Evolutionary conservation across 805 yeast species (phyloP).

Genomic region (Kuraishia molischiana): DNA sequence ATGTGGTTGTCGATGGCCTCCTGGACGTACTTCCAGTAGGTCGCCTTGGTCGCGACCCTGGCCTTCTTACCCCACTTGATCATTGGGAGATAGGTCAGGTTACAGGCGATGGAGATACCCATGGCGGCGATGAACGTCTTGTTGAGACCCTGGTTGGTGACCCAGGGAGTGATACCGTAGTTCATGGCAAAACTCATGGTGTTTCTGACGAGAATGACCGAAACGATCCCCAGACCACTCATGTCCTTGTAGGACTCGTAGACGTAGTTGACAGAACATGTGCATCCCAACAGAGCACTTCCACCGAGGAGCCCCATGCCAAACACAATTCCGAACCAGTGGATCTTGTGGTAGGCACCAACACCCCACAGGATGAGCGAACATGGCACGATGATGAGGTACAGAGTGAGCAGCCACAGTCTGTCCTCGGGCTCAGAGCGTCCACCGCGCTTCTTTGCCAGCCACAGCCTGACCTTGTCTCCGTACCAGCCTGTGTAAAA

Average conservation of each 20-base stretch:
- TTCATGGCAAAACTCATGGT: slow-evolving; percentile 49
- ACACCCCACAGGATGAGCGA: slow-evolving; percentile 56
- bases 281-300: slow-evolving; percentile 41
- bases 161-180: slow-evolving; percentile 54
- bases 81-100: slow-evolving; percentile 33
- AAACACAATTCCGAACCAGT: slow-evolving; percentile 45
- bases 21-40: slow-evolving; percentile 19
- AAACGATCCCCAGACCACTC: slow-evolving; percentile 42
- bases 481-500: slow-evolving; percentile 38
- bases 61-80: slow-evolving; percentile 23
- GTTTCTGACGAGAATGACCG: slow-evolving; percentile 47
- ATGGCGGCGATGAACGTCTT: slow-evolving; percentile 53
- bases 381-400: slow-evolving; percentile 40
- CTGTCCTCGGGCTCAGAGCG: slow-evolving; percentile 48
- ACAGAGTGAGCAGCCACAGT: slow-evolving; percentile 41
- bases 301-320: slow-evolving; percentile 53
- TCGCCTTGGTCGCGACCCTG: slow-evolving; percentile 21
- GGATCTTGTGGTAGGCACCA: slow-evolving; percentile 43
- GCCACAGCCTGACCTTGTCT: slow-evolving; percentile 37
- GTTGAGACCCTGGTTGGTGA: slow-evolving; percentile 39
- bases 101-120: slow-evolving; percentile 36
- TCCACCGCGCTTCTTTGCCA: slow-evolving; percentile 43
- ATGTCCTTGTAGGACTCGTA: slow-evolving; percentile 47
- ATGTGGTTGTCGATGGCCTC: neutral
- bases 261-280: slow-evolving; percentile 39